phyloP scores from a whole-genome alignment of 768 basidiomycete species.

The Crassisporium funariophilum region DNA sequence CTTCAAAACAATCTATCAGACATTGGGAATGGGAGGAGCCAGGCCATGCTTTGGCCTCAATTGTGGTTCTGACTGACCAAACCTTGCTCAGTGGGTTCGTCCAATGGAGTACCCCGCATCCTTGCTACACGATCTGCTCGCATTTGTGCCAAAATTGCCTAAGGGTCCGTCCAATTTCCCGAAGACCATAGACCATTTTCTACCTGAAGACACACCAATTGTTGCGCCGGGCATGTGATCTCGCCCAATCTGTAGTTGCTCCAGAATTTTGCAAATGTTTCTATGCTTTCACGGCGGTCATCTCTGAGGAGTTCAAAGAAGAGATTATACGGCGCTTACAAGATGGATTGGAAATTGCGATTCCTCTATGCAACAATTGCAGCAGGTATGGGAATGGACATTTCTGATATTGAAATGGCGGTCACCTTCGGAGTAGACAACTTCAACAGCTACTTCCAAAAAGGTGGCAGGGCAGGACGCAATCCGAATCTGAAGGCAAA shows the following conservation, averaged over 20 bases:
- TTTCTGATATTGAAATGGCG: constrained; percentile 8
- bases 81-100: constrained; percentile 11
- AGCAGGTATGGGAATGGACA: constrained; percentile 14
- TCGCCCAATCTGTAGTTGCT: background rate
- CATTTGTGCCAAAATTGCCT: background rate
- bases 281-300: constrained; percentile 9
- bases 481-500: background rate
- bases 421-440: constrained; percentile 9
- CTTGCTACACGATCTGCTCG: constrained; percentile 9
- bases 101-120: constrained; percentile 11
- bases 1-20: constrained; percentile 14
- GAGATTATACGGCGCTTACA: background rate
- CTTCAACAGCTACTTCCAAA: constrained; percentile 8
- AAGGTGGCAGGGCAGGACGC: constrained; percentile 11
- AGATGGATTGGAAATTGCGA: background rate
- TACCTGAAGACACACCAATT: background rate
- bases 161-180: background rate
- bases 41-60: constrained; percentile 12
- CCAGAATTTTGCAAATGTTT: constrained; percentile 1
- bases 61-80: constrained; percentile 11
- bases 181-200: background rate
- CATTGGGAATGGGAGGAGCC: constrained; percentile 11
- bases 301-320: constrained; percentile 13
- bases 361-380: constrained; percentile 12
- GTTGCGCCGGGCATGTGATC: background rate